Evolutionary conservation across 257 asterid genomes (phyloP), one percentile per base, ranked within the genome.

Genomic region (Knoxia roxburghii): DNA sequence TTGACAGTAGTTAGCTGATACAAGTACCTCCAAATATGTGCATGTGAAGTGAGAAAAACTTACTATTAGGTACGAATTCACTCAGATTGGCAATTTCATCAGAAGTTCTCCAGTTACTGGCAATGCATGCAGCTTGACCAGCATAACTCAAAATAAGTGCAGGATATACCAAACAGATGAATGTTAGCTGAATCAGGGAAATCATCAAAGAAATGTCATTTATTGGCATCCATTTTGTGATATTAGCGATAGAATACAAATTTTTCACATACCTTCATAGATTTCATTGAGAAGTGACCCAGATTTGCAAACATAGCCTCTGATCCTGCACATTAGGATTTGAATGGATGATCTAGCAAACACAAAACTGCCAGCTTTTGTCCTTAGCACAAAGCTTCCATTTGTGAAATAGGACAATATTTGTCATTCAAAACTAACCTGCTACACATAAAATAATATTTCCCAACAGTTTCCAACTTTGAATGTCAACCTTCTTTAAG

Each of bases 301-400:
- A 93, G 78, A 93, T 88, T 88, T 12, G 95, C 90, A 72, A 84
- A 93, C 91, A 93, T 86, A 54, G 90, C 85, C 78, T 93, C 99
- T 7, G 99, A 73, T 62, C 99, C 99, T 93, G 88, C 43, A 67
- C 40, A 64, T 26, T 35, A 39, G 20, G 5, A 20, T 27, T 48
- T 48, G 61, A 67, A 56, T 65, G 48, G 23, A 17, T 45, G 21
- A 37, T 6, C 18, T 14, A 26, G 56, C 32, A 30, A 66, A 11
- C 27, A 6, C 21, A 37, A 15, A 49, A 41, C 39, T 64, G 18
- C 13, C 7, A 4, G 20, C 27, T 4, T 61, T 51, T 35, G 46
- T 37, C 10, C 37, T 17, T 32, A 39, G 27, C 2, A 24, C 17
- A 30, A 54, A 33, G n/a, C 18, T 6, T 37, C 51, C 35, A 53